Conservation (phyloP, 441 rosid species). For the Gossypium aridum region DNA sequence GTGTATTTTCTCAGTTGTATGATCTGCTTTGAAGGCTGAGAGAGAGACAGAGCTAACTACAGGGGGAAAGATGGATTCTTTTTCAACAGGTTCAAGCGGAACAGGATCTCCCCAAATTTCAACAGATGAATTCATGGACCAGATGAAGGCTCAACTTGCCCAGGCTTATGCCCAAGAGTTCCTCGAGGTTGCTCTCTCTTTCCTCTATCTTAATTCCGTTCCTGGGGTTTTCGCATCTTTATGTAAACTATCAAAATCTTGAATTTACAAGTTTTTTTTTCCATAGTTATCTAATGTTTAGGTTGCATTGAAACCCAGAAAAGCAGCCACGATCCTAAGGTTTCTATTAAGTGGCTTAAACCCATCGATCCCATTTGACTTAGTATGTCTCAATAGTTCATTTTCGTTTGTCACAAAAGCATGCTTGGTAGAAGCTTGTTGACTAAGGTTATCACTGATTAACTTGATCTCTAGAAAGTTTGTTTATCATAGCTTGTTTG, state of each 20-base stretch:
- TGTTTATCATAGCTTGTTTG: not conserved
- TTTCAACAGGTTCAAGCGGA: constrained; percentile 46
- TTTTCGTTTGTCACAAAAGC: not conserved
- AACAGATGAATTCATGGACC: constrained; percentile 55
- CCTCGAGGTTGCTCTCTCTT: constrained; percentile 42
- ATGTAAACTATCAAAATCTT: not conserved
- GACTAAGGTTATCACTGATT: not conserved
- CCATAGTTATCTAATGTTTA: not conserved
- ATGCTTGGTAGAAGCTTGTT: not conserved
- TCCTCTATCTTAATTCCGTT: not conserved
- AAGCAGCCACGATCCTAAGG: not conserved
- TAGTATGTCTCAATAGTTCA: not conserved
- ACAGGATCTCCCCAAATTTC: constrained; percentile 36
- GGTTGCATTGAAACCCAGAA: not conserved
- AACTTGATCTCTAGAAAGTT: not conserved
- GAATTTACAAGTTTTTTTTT: not conserved
- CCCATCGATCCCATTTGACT: not conserved
- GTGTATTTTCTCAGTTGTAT: no score
- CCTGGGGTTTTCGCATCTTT: not conserved
- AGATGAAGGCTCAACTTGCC: constrained; percentile 58
- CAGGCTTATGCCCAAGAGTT: constrained; percentile 81
- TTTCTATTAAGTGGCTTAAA: not conserved
- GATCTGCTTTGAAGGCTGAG: not conserved
- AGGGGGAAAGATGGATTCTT: constrained; percentile 48
- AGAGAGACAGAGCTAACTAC: not conserved